These are phyloP conservation scores for Castanopsis chinensis DNA, from an alignment of 306 rosid species.

Conservation along the genomic window DNA sequence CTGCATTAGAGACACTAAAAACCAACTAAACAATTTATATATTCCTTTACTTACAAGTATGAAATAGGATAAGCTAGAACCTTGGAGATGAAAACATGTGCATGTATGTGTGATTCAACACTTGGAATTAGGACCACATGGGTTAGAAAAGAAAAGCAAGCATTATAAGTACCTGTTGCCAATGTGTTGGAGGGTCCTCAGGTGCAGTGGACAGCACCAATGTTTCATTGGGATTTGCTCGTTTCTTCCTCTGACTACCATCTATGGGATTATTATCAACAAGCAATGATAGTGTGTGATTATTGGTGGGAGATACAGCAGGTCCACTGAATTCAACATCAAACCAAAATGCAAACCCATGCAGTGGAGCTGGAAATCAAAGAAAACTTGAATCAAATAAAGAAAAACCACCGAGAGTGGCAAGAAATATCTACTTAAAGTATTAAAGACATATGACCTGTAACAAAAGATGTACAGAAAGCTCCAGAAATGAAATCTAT, in stretches of 20 bases:
- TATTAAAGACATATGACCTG: constrained; percentile 3
- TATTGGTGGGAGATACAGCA: constrained; percentile 38
- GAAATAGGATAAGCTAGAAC: constrained; percentile 17
- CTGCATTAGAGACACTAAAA: background rate
- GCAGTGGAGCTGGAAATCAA: constrained; percentile 79
- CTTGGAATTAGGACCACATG: background rate
- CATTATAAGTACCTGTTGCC: constrained; percentile 82
- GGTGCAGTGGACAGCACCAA: constrained; percentile 93
- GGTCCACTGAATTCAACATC: constrained; percentile 92
- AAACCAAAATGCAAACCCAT: constrained; percentile 99
- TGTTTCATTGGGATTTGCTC: constrained; percentile 72
- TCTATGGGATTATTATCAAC: constrained; percentile 53
- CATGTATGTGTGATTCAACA: background rate
- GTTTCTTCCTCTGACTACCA: constrained; percentile 71
- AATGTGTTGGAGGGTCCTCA: constrained; percentile 99
- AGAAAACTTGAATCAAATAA: constrained; percentile 16
- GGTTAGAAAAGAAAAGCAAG: background rate
- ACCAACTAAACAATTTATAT: background rate
- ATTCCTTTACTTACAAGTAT: background rate
- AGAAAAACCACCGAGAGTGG: background rate
- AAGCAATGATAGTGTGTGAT: constrained; percentile 30
- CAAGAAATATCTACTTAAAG: background rate
- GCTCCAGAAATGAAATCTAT: background rate
- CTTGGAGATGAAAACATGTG: constrained; percentile 7
- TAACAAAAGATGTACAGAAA: background rate